Base-by-base conservation (phyloP, 768 basidiomycete genomes). In the Mycena venus region DNA sequence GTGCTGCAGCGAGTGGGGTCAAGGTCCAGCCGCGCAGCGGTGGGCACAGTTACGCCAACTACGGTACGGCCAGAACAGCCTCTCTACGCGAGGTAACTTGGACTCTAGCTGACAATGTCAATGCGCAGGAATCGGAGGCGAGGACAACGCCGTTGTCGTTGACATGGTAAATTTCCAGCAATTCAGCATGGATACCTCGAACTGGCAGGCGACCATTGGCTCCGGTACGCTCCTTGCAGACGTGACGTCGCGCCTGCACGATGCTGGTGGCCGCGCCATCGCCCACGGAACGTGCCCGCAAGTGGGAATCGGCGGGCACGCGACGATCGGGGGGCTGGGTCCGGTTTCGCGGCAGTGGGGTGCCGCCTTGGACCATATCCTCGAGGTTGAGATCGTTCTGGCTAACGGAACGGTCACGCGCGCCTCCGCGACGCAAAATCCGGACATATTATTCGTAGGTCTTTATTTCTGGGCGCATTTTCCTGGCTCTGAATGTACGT, bases 231-330 rank as follows among this genome's bases (percentile, higher is more conserved):
- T 77, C n/a, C 76, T 82, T 10, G 72, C 55, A 10, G 82, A 80
- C 34, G 63, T 82, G 7, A 79, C 79, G 17, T 40, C 66, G 8
- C 55, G 69, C 11, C 32, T 83, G 75, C 62, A 66, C 34, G 42
- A 78, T 49, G 49, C 70, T 1, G 69, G 78, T 61, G 40, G 77
- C 31, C 78, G 81, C 23, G 83, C 81, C 0, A 68, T 84, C 3
- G 72, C 80, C 4, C 83, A 82, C 49, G 83, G 83, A 2, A 79
- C 78, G 11, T 84, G 84, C 55, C 80, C 82, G 1, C 77, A 77
- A n/a, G 82, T 83, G 8, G 80, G 82, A 0, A 75, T 79, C 74
- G 80, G 80, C 23, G 74, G 76, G 21, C 79, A 81, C 38, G 79
- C 79, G 36, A 78, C 77, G 9, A 75, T 79, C 34, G 75, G 74